These are phyloP conservation scores for Colletotrichum cuscutae DNA, from an alignment of 2,329 filamentous ascomycete genomes.

Conservation along the genomic window DNA sequence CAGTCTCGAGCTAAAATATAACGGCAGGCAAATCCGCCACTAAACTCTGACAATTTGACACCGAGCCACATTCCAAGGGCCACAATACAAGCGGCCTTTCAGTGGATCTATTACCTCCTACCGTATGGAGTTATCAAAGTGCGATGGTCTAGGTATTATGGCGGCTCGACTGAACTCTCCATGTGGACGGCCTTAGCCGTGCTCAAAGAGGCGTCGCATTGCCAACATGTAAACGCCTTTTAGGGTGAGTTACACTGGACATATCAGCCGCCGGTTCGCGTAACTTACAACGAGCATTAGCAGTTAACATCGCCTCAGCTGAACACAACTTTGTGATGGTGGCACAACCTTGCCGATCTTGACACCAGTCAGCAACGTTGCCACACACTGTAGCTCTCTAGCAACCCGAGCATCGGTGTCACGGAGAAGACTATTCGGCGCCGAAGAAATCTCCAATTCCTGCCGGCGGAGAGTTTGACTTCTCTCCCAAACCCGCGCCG, in stretches of 20 bases:
- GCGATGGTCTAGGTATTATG: no score
- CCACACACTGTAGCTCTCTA: neutral
- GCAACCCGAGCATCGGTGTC: neutral
- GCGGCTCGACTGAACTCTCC: neutral
- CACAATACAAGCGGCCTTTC: neutral
- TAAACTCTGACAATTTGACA: neutral
- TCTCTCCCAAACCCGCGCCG: constrained; percentile 1
- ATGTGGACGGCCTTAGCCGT: neutral
- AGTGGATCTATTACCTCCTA: no score
- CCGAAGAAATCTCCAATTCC: neutral
- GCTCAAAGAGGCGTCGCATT: neutral
- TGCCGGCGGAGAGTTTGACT: neutral
- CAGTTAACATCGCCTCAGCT: neutral
- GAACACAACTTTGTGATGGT: neutral
- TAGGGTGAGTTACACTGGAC: neutral
- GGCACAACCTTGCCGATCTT: neutral
- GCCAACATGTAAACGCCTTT: neutral
- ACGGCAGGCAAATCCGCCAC: no score
- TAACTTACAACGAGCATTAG: neutral
- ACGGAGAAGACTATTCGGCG: neutral
- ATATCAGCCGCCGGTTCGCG: neutral
- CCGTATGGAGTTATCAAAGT: no score
- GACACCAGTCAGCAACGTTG: neutral
- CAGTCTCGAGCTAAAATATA: neutral
- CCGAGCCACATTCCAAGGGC: no score